Evolutionary conservation across 2,329 filamentous ascomycete species (phyloP).

Genomic region (Teratosphaeriaceae sp.): DNA sequence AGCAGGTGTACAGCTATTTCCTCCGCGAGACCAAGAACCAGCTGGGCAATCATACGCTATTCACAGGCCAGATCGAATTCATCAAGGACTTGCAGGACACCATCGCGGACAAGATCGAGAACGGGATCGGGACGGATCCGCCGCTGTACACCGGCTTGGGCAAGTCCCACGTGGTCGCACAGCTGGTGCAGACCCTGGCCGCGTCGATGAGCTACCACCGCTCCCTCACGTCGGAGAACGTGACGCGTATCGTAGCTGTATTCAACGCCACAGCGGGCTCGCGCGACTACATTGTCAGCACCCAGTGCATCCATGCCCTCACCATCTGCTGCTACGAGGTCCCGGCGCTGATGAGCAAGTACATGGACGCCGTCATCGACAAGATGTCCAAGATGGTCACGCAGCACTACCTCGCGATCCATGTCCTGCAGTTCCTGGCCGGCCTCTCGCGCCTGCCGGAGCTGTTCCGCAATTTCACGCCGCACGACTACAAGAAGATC

Average conservation of each 20-base stretch:
- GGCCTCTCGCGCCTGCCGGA: conserved; percentile 77
- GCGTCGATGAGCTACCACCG: conserved; percentile 88
- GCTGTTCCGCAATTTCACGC: conserved; percentile 79
- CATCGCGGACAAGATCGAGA: conserved; percentile 76
- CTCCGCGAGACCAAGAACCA: conserved; percentile 76
- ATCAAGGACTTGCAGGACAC: conserved; percentile 68
- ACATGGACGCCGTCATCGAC: conserved; percentile 76
- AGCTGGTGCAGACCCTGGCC: conserved; percentile 78
- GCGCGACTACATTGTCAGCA: conserved; percentile 59
- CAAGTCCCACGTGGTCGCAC: conserved; percentile 81
- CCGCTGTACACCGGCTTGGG: conserved; percentile 71
- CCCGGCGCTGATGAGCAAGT: conserved; percentile 78
- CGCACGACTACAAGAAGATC: conserved; percentile 82
- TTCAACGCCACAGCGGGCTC: conserved; percentile 71
- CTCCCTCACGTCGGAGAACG: conserved; percentile 73
- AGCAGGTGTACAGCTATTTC: conserved; percentile 88
- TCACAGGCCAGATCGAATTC: conserved; percentile 64
- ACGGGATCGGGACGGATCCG: conserved; percentile 72
- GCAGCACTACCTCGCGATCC: conserved; percentile 81
- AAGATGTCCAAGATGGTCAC: conserved; percentile 97
- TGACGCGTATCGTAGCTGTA: conserved; percentile 80
- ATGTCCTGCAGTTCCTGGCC: conserved; percentile 93
- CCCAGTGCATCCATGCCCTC: conserved; percentile 88
- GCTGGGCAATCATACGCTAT: conserved; percentile 82
- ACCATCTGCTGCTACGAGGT: conserved; percentile 94